Percentiles rank a stretch among this genome's conserved stretches.
phyloP scores from a whole-genome alignment of 768 basidiomycete species.

The Boletus vermiculosoides region DNA sequence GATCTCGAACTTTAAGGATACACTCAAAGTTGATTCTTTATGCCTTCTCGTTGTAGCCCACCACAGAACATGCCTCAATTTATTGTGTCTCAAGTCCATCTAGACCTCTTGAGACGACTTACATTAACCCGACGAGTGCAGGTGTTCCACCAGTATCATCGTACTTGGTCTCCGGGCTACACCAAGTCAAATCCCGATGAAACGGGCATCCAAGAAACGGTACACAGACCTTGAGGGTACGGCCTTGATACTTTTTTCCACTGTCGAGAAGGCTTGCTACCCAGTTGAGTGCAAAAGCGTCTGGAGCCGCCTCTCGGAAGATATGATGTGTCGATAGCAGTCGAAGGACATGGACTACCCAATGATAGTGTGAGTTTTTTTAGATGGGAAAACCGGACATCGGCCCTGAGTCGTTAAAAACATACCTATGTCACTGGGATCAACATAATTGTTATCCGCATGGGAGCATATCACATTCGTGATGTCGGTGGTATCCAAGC shows the following conservation, averaged over 20 bases:
- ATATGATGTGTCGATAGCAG: conserved; percentile 79
- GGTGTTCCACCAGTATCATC: conserved; percentile 61
- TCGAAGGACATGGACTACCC: conserved; percentile 68
- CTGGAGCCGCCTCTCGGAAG: conserved; percentile 62
- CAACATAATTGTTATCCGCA: conserved; percentile 16
- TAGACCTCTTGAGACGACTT: not conserved
- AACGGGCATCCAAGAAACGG: not conserved
- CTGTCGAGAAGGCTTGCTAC: conserved; percentile 68
- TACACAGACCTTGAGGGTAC: conserved; percentile 47
- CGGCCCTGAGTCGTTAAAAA: not conserved
- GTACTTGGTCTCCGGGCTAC: conserved; percentile 64
- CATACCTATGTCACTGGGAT: conserved; percentile 19
- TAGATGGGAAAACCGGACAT: not conserved
- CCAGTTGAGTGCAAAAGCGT: conserved; percentile 71
- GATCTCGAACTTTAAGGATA: too few species aligned
- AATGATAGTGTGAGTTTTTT: not conserved
- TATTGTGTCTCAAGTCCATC: too few species aligned
- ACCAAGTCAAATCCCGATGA: not conserved
- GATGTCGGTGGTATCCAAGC: conserved; percentile 25
- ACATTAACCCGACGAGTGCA: conserved; percentile 62
- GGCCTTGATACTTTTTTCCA: conserved; percentile 53
- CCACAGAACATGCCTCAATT: too few species aligned
- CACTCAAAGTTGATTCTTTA: too few species aligned
- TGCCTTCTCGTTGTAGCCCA: too few species aligned
- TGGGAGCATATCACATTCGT: conserved; percentile 21